Evolutionary conservation across 352 stramenopile genomes (phyloP).

Genomic region (Phytopythium kandeliae): DNA sequence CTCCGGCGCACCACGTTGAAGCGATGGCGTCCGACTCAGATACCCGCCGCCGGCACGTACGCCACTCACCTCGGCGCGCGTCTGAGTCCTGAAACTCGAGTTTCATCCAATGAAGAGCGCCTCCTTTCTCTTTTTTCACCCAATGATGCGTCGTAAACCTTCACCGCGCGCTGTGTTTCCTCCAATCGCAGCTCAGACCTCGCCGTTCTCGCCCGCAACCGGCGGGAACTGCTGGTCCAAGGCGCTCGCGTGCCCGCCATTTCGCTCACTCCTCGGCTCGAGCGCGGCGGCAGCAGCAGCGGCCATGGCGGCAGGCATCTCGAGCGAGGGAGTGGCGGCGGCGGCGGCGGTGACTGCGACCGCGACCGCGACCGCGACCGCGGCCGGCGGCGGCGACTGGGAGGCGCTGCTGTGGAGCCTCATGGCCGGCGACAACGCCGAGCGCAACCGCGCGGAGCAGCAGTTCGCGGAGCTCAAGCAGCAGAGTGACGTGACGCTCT

Average conservation of each 20-base stretch:
- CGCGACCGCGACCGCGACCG: constrained; percentile 1
- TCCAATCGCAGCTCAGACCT: background rate
- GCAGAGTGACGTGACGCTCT: constrained; percentile 52
- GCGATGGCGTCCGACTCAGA: background rate
- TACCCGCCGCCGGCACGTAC: no score
- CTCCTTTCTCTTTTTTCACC: background rate
- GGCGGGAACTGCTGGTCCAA: background rate
- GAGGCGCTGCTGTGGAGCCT: constrained; percentile 68
- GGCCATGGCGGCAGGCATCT: no score
- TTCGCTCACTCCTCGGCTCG: no score
- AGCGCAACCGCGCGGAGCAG: constrained; percentile 59
- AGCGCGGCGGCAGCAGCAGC: no score
- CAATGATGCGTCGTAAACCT: background rate
- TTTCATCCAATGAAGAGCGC: background rate
- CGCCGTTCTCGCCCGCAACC: background rate
- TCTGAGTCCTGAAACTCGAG: background rate
- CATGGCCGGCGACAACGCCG: constrained; percentile 63
- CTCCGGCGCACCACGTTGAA: background rate
- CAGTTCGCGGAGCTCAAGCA: constrained; percentile 61
- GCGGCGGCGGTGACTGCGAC: constrained; percentile 1
- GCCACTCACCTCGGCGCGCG: no score
- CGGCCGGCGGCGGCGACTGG: constrained; percentile 30
- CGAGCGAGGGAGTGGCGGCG: no score
- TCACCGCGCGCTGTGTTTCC: background rate
- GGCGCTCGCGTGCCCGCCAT: background rate